phyloP scores from a whole-genome alignment of 345 rosid species.

The Sapria himalayana region DNA sequence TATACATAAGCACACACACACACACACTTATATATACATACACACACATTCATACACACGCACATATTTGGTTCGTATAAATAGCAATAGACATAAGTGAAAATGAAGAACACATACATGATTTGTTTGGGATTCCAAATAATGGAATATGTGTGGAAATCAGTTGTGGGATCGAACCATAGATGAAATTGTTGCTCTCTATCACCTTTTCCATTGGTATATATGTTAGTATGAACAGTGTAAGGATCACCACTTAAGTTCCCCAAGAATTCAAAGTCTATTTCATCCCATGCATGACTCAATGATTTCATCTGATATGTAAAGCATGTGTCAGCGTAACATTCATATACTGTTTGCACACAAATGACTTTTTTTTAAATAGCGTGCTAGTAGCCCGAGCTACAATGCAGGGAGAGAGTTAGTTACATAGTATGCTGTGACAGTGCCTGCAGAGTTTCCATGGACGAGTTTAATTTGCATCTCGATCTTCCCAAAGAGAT shows the following conservation, averaged over 20 bases:
- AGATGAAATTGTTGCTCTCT: conserved; percentile 46
- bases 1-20: too few relatives aligned
- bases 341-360: neutral
- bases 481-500: conserved; percentile 25
- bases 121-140: conserved; percentile 41
- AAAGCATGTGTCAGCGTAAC: neutral
- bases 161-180: conserved; percentile 42
- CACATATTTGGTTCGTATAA: too few relatives aligned
- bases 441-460: conserved; percentile 42
- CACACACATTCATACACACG: too few relatives aligned
- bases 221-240: conserved; percentile 42
- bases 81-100: neutral
- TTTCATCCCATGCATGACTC: conserved; percentile 57
- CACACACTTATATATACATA: too few relatives aligned
- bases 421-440: conserved; percentile 35
- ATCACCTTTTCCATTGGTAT: conserved; percentile 37
- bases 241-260: conserved; percentile 46
- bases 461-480: conserved; percentile 35
- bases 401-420: neutral
- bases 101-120: conserved; percentile 10
- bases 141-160: conserved; percentile 40
- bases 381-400: neutral
- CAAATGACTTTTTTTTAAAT: neutral
- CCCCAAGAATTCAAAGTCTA: conserved; percentile 45
- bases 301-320: conserved; percentile 2